Conservation (phyloP, 495 filamentous ascomycete genomes). For the Podospora fimiseda region DNA sequence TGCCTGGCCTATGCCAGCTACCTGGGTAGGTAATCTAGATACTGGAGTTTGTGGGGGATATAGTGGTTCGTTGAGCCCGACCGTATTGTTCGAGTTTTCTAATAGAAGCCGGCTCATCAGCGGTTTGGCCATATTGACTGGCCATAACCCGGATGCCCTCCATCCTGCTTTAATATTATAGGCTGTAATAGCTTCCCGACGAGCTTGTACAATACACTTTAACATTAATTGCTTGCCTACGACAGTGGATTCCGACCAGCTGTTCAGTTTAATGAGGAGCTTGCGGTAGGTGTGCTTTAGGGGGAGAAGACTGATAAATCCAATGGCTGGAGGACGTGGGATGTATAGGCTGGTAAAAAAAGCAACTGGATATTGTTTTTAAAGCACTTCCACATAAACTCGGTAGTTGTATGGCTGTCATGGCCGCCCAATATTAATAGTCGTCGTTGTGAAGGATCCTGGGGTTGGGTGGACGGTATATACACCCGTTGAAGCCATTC, state of each 20-base stretch:
- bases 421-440: conserved; percentile 29
- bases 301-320: background rate
- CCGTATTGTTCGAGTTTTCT: no score
- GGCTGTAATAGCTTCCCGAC: background rate
- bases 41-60: no score
- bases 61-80: no score
- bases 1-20: no score
- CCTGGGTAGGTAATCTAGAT: no score
- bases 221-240: background rate
- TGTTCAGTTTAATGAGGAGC: background rate
- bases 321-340: conserved; percentile 7
- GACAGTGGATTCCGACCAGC: background rate
- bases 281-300: no score
- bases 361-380: conserved; percentile 7
- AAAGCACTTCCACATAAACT: conserved; percentile 8
- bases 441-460: conserved; percentile 3
- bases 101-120: no score
- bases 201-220: background rate
- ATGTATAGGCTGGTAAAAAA: conserved; percentile 10
- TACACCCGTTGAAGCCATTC: conserved; percentile 9
- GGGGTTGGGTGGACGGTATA: conserved; percentile 13
- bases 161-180: background rate
- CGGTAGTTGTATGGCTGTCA: conserved; percentile 11
- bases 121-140: background rate
- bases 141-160: background rate